phyloP scores from a whole-genome alignment of 805 yeast species.

The Metschnikowia picachoensis region DNA sequence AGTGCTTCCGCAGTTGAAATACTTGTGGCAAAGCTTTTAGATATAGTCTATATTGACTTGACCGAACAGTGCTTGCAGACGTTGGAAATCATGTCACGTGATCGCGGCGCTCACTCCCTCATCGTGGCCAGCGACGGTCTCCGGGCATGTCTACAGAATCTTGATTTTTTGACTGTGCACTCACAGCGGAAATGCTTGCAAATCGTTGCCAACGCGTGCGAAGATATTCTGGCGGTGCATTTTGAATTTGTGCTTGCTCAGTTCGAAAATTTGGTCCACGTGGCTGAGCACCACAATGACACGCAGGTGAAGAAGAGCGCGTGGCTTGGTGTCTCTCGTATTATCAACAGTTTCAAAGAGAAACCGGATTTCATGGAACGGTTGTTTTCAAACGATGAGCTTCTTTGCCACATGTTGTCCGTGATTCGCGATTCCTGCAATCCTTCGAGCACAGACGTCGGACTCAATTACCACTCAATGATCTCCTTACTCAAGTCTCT shows the following conservation, averaged over 20 bases:
- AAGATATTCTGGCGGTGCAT: slow-evolving; percentile 40
- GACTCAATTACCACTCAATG: slow-evolving; percentile 9
- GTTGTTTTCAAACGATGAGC: slow-evolving; percentile 25
- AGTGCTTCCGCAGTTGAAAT: slow-evolving; percentile 62
- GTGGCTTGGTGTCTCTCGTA: slow-evolving; percentile 60
- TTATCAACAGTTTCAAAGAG: slow-evolving; percentile 46
- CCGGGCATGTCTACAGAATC: slow-evolving; percentile 59
- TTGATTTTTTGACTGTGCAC: slow-evolving; percentile 86
- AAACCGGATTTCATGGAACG: slow-evolving; percentile 44
- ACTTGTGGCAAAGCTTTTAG: slow-evolving; percentile 61
- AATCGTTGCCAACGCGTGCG: slow-evolving; percentile 69
- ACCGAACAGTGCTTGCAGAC: slow-evolving; percentile 89
- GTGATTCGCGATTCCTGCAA: slow-evolving; percentile 15
- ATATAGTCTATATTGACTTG: slow-evolving; percentile 79
- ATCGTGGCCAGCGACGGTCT: slow-evolving; percentile 61
- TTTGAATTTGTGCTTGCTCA: slow-evolving; percentile 50
- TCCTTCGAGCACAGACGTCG: slow-evolving; percentile 10
- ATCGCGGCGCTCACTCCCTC: slow-evolving; percentile 44
- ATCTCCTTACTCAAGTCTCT: slow-evolving; percentile 40
- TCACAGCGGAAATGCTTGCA: slow-evolving; percentile 79
- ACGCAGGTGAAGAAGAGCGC: slow-evolving; percentile 56
- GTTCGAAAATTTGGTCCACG: slow-evolving; percentile 56
- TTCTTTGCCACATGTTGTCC: slow-evolving; percentile 8
- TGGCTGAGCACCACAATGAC: slow-evolving; percentile 55
- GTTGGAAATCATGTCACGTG: slow-evolving; percentile 60